phyloP scores from a whole-genome alignment of 129 eudicot species.

The Saposhnikovia divaricata region DNA sequence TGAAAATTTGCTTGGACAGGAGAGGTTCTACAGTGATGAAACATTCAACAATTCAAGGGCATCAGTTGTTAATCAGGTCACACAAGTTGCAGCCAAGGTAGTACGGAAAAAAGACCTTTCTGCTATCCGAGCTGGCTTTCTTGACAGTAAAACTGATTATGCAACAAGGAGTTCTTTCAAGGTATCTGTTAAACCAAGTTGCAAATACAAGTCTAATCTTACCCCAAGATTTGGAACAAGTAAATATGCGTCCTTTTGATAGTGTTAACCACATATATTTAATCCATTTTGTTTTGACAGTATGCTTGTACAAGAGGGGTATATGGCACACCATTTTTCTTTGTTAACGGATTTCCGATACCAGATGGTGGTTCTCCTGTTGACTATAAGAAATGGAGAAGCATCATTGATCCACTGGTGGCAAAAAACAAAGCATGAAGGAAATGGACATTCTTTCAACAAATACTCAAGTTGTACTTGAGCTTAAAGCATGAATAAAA shows the following conservation, averaged over 20 bases:
- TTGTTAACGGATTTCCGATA: slow-evolving; percentile 66
- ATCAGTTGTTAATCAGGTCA: slow-evolving; percentile 30
- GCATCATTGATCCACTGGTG: slow-evolving; percentile 52
- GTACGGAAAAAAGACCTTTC: slow-evolving; percentile 38
- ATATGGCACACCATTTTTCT: slow-evolving; percentile 77
- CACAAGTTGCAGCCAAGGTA: slow-evolving; percentile 30
- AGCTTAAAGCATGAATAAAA: neutral
- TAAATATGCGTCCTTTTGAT: neutral
- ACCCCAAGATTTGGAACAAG: neutral
- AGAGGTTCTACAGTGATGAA: slow-evolving; percentile 42
- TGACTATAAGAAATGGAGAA: slow-evolving; percentile 59
- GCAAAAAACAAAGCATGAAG: slow-evolving; percentile 9
- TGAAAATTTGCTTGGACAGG: slow-evolving; percentile 29
- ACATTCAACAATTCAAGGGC: slow-evolving; percentile 54
- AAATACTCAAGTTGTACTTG: neutral
- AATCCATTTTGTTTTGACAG: slow-evolving; percentile 31
- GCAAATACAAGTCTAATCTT: neutral
- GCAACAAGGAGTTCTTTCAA: slow-evolving; percentile 72
- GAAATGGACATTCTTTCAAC: neutral
- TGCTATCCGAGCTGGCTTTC: slow-evolving; percentile 52
- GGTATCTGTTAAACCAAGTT: slow-evolving; percentile 31
- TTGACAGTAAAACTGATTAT: slow-evolving; percentile 39
- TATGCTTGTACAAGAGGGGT: slow-evolving; percentile 87
- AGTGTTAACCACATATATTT: neutral
- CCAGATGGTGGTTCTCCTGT: slow-evolving; percentile 46